Percentiles rank a stretch among this genome's conserved stretches.
phyloP scores from a whole-genome alignment of 352 stramenopile genomes.

The Pythium aphanidermatum region DNA sequence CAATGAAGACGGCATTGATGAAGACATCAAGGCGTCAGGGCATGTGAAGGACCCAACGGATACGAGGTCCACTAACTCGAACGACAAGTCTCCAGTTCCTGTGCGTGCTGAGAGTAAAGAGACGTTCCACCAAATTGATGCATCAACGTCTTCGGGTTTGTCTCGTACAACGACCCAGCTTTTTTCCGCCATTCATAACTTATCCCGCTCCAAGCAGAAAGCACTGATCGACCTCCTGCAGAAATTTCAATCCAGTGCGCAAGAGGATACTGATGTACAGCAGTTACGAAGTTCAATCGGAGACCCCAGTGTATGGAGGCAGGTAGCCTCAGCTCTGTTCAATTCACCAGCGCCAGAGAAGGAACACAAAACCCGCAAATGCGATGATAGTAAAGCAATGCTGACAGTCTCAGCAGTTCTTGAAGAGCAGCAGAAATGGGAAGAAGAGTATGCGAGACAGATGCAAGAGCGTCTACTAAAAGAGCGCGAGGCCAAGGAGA shows the following conservation, averaged over 20 bases:
- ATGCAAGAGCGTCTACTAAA: slow-evolving; percentile 34
- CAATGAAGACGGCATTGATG: neutral
- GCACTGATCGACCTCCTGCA: slow-evolving; percentile 53
- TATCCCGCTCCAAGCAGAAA: slow-evolving; percentile 62
- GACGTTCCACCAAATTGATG: neutral
- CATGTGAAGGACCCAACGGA: neutral
- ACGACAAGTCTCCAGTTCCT: neutral
- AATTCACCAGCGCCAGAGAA: neutral
- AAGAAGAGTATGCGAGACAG: slow-evolving; percentile 52
- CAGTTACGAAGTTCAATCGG: slow-evolving; percentile 53
- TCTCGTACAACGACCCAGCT: slow-evolving; percentile 56
- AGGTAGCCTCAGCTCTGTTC: slow-evolving; percentile 41
- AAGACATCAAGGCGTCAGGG: neutral
- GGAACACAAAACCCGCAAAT: neutral
- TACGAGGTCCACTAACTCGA: neutral
- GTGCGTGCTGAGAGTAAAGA: slow-evolving; percentile 8
- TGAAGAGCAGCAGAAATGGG: slow-evolving; percentile 52
- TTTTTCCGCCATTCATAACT: slow-evolving; percentile 57
- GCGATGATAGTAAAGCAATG: neutral
- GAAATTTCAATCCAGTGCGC: slow-evolving; percentile 51
- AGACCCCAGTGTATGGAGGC: slow-evolving; percentile 69
- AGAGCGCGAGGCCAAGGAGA: slow-evolving; percentile 51
- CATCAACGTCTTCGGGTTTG: slow-evolving; percentile 10
- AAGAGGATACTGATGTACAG: slow-evolving; percentile 44
- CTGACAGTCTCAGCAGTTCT: slow-evolving; percentile 32